phyloP scores from a whole-genome alignment of 2,329 filamentous ascomycete species.

The Colletotrichum gloeosporioides region DNA sequence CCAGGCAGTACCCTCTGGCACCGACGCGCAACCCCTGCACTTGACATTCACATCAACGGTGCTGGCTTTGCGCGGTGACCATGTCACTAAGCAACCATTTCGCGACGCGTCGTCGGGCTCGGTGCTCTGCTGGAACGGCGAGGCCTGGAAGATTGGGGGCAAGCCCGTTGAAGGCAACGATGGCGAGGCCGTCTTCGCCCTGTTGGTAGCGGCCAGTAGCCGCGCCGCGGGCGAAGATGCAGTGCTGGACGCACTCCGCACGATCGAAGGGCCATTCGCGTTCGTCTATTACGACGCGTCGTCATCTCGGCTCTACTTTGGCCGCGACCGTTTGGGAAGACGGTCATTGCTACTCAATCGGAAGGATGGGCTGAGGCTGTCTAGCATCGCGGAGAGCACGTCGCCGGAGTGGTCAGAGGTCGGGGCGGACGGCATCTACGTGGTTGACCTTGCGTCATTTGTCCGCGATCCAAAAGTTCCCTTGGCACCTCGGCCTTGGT shows the following conservation, averaged over 20 bases:
- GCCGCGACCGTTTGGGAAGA: conserved; percentile 85
- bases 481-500: conserved; percentile 30
- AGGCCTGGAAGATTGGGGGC: conserved; percentile 81
- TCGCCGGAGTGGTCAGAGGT: conserved; percentile 75
- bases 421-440: conserved; percentile 82
- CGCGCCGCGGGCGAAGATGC: conserved; percentile 31
- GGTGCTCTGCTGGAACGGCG: conserved; percentile 94
- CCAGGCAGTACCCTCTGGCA: conserved; percentile 31
- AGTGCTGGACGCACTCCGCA: conserved; percentile 60
- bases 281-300: conserved; percentile 81
- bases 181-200: conserved; percentile 69
- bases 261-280: conserved; percentile 83
- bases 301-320: conserved; percentile 74
- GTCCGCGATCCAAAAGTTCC: neutral
- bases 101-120: conserved; percentile 60
- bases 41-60: conserved; percentile 82
- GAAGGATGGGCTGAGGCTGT: conserved; percentile 63
- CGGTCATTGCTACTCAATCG: conserved; percentile 75
- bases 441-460: conserved; percentile 56
- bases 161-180: conserved; percentile 76
- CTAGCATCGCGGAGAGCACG: conserved; percentile 69
- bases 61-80: conserved; percentile 82
- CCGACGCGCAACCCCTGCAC: conserved; percentile 37
- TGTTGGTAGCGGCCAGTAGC: conserved; percentile 55
- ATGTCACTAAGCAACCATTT: conserved; percentile 77